Conservation (phyloP, 257 asterid species). For the Verbascum thapsus region DNA sequence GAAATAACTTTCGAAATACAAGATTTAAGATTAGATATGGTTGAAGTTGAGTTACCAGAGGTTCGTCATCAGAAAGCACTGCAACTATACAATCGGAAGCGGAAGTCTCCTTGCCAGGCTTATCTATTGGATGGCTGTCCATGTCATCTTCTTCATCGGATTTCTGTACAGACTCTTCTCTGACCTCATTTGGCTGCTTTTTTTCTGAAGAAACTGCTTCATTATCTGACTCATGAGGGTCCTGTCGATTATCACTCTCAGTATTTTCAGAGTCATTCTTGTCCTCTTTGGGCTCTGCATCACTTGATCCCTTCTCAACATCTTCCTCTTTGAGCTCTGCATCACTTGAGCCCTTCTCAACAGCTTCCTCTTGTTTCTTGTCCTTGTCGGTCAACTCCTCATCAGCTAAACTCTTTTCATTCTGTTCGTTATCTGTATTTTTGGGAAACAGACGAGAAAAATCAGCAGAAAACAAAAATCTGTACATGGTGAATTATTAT, state of each 20-base stretch:
- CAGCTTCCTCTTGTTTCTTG: conserved; percentile 40
- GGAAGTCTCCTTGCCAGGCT: conserved; percentile 35
- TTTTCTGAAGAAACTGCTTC: conserved; percentile 59
- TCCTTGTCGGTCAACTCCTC: conserved; percentile 46
- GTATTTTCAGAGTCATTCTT: conserved; percentile 54
- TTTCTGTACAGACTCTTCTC: conserved; percentile 49
- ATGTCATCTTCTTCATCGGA: conserved; percentile 38
- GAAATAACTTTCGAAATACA: too few relatives aligned
- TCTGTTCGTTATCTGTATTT: conserved; percentile 46
- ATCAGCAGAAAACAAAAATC: conserved; percentile 24
- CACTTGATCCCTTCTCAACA: conserved; percentile 45
- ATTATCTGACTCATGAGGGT: conserved; percentile 42
- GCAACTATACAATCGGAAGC: conserved; percentile 41
- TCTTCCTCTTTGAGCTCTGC: too few relatives aligned
- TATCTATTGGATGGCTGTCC: conserved; percentile 30
- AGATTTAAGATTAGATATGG: not conserved
- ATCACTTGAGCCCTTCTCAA: too few relatives aligned
- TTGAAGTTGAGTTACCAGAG: conserved; percentile 65
- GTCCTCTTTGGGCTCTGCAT: conserved; percentile 52
- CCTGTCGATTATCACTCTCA: conserved; percentile 41
- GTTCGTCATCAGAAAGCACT: conserved; percentile 81
- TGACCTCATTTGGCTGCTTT: conserved; percentile 40
- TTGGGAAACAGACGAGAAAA: conserved; percentile 15
- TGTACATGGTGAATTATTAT: not conserved
- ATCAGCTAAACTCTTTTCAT: conserved; percentile 38